These are phyloP conservation scores for Stromatinia cepivora DNA, from an alignment of 2,329 filamentous ascomycete genomes.

Conservation along the genomic window DNA sequence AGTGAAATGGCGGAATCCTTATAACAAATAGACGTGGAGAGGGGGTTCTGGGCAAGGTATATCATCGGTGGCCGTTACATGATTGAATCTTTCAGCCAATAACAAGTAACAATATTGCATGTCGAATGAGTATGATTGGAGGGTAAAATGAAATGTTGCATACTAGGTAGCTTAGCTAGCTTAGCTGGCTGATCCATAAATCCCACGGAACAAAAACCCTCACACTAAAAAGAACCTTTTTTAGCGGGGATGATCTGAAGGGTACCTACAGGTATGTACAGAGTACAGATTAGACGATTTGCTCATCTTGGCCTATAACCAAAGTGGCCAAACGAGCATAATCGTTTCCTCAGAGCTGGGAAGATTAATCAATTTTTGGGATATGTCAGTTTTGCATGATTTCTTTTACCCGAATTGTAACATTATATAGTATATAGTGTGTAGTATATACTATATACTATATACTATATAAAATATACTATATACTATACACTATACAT, in stretches of 20 bases:
- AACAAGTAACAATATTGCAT: background rate
- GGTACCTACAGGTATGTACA: conserved; percentile 10
- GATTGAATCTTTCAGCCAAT: background rate
- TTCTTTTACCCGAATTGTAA: no score
- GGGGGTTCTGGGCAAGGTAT: background rate
- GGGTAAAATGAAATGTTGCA: background rate
- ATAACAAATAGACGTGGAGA: background rate
- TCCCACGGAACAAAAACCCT: background rate
- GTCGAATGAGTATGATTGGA: background rate
- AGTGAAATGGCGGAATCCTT: conserved; percentile 2
- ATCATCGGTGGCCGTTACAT: background rate
- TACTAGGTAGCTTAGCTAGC: background rate
- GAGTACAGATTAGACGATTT: background rate
- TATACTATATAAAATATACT: no score
- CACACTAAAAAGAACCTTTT: background rate
- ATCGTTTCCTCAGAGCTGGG: background rate
- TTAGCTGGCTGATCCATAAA: background rate
- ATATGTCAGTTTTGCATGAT: background rate
- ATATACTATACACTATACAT: no score
- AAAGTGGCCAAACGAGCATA: conserved; percentile 3
- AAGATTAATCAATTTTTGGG: background rate
- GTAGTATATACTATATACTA: no score
- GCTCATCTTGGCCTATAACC: background rate
- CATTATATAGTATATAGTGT: no score
- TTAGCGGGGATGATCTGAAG: conserved; percentile 8